A percentile compares a stretch with the other conserved stretches of the same genome.
Conservation (phyloP, 2,329 filamentous ascomycete genomes). For the Ophiocordyceps unilateralis region DNA sequence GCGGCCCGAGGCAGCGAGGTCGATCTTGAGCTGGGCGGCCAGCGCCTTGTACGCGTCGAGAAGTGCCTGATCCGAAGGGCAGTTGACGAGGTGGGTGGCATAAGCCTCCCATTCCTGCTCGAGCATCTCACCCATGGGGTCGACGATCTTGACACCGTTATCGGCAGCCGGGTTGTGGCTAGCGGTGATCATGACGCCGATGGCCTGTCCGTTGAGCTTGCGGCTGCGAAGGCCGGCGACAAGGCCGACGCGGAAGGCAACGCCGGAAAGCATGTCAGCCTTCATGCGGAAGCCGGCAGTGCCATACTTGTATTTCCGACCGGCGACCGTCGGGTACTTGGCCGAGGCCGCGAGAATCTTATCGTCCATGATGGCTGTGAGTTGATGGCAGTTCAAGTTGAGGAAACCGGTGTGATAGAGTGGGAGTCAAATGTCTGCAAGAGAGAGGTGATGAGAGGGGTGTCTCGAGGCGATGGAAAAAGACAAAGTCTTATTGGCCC, state of each 20-base stretch:
- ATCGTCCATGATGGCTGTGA: slow-evolving; percentile 30
- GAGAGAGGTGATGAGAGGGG: neutral
- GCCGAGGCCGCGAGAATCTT: slow-evolving; percentile 42
- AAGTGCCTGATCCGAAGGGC: slow-evolving; percentile 55
- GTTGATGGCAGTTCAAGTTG: neutral
- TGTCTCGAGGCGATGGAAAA: neutral
- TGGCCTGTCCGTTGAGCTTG: slow-evolving; percentile 76
- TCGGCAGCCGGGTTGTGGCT: slow-evolving; percentile 82
- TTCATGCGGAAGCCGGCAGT: slow-evolving; percentile 54
- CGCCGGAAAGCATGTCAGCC: slow-evolving; percentile 70
- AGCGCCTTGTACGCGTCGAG: slow-evolving; percentile 61
- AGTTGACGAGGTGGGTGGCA: slow-evolving; percentile 81
- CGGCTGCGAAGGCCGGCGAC: slow-evolving; percentile 77
- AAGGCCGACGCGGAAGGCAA: slow-evolving; percentile 83
- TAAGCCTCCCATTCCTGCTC: slow-evolving; percentile 88
- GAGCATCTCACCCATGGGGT: slow-evolving; percentile 96
- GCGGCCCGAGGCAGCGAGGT: slow-evolving; percentile 50
- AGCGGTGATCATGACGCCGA: slow-evolving; percentile 92
- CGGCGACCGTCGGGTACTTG: slow-evolving; percentile 41
- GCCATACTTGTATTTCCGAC: slow-evolving; percentile 44
- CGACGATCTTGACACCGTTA: slow-evolving; percentile 90
- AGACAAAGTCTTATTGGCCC: neutral
- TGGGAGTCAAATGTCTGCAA: neutral
- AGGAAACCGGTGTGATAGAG: neutral
- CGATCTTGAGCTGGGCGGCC: slow-evolving; percentile 58